Base-by-base conservation (phyloP, 257 asterid genomes). In the Eucommia ulmoides region DNA sequence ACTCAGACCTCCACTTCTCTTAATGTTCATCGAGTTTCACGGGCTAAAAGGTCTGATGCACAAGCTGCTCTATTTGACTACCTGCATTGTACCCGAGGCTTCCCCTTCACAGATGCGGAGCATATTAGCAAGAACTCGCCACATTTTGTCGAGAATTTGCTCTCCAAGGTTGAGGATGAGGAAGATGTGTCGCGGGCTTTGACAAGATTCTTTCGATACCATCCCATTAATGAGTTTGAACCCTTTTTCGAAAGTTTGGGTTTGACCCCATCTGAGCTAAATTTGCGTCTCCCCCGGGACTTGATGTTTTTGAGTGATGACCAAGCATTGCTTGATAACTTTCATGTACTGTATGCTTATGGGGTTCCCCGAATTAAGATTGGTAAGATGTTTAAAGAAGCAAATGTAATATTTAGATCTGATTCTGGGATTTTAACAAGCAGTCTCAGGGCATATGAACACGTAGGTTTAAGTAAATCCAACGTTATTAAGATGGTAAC, bases 171-270 rank as follows among this genome's bases (percentile, higher is more conserved):
- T 16, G 77, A 80, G 22, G 52, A 50, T 18, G 91, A 80, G 63
- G 75, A 70, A 48, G 85, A 82, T 54, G 75, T 79, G 14, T 59
- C 74, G 0, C 75, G 72, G 62, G 83, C 80, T 1, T 56, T 89
- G 50, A 59, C 87, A 1, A 79, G 58, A 64, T 80, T 75, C 51
- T 73, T 89, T 19, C 70, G 89, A 60, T 89, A 85, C 41, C 61
- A 74, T 59, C 97, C 96, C 12, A 78, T 89, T 48, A 89, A 89
- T 59, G 97, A 89, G 64, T 89, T 82, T 33, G 97, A 89, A 55
- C 97, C 97, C 0, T 89, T 89, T 46, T 73, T 89, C 2, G 94
- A 89, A 75, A 89, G 97, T 54, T 59, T 85, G 65, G 96, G 97
- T n/a, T 75, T 89, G 69, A 73, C 48, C 22, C 81, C 70, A 0